Evolutionary conservation across 2,329 filamentous ascomycete genomes (phyloP).

Genomic region (Exophiala calicioides): DNA sequence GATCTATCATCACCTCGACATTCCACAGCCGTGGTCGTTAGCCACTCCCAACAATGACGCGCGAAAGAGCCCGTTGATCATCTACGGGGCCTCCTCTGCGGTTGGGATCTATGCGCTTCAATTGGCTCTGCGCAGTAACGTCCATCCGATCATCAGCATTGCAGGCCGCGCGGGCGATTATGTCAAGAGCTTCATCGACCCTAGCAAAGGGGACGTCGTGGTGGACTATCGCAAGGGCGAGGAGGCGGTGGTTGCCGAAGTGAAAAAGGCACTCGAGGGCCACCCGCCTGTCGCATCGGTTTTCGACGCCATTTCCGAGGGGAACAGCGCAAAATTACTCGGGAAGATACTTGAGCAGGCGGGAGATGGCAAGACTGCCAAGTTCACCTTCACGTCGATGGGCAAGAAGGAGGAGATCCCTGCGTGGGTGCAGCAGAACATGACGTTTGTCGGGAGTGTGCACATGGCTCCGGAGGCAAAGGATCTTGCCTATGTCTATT

Average conservation of each 20-base stretch:
- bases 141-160: slow-evolving; percentile 63
- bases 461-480: not conserved
- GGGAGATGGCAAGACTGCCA: not conserved
- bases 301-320: slow-evolving; percentile 62
- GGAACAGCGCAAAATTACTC: slow-evolving; percentile 30
- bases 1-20: slow-evolving; percentile 13
- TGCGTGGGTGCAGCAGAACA: not conserved
- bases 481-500: slow-evolving; percentile 50
- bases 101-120: slow-evolving; percentile 63
- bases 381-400: not conserved
- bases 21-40: slow-evolving; percentile 20
- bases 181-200: slow-evolving; percentile 56
- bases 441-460: slow-evolving; percentile 3
- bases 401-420: not conserved
- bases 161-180: slow-evolving; percentile 55
- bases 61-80: slow-evolving; percentile 40
- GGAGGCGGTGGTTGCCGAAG: slow-evolving; percentile 49
- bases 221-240: slow-evolving; percentile 63
- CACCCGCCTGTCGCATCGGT: slow-evolving; percentile 51
- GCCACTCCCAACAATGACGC: not conserved
- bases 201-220: slow-evolving; percentile 56
- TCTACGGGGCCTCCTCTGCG: slow-evolving; percentile 58
- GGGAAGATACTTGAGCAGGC: no score
- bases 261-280: slow-evolving; percentile 45
- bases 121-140: slow-evolving; percentile 55